Evolutionary conservation across 2,329 filamentous ascomycete species (phyloP).

Genomic region (Elsinoe ampelina): DNA sequence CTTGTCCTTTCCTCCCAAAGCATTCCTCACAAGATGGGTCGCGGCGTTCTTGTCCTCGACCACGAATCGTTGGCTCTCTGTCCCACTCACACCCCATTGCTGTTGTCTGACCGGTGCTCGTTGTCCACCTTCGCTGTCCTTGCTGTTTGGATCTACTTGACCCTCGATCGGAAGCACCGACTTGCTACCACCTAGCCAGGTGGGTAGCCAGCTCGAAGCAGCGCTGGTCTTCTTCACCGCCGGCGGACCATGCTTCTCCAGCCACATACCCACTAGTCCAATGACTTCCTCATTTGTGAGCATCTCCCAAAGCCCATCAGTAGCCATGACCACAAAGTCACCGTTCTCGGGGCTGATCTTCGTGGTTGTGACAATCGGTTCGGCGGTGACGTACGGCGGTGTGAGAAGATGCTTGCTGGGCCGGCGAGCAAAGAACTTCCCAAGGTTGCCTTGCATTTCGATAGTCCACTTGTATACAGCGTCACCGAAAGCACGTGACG

Average conservation of each 20-base stretch:
- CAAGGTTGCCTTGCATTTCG: slow-evolving; percentile 71
- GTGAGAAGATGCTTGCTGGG: slow-evolving; percentile 72
- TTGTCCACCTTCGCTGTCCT: slow-evolving; percentile 51
- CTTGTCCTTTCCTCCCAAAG: slow-evolving; percentile 81
- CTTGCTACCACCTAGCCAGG: slow-evolving; percentile 48
- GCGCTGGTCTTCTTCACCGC: slow-evolving; percentile 19
- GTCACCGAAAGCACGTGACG: slow-evolving; percentile 89
- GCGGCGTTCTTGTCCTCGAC: slow-evolving; percentile 94
- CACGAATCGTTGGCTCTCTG: slow-evolving; percentile 72
- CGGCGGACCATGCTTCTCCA: slow-evolving; percentile 53
- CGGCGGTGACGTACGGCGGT: slow-evolving; percentile 93
- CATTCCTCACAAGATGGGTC: slow-evolving; percentile 90
- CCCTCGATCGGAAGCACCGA: slow-evolving; percentile 67
- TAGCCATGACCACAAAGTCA: slow-evolving; percentile 93
- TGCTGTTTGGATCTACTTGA: slow-evolving; percentile 26
- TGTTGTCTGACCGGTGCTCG: slow-evolving; percentile 77
- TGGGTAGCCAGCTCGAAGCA: slow-evolving; percentile 55
- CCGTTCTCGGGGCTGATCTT: slow-evolving; percentile 81
- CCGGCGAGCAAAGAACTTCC: slow-evolving; percentile 77
- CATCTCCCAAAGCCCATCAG: slow-evolving; percentile 98
- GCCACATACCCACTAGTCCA: slow-evolving; percentile 91
- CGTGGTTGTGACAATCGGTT: slow-evolving; percentile 88
- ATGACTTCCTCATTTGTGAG: slow-evolving; percentile 97
- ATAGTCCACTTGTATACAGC: slow-evolving; percentile 93
- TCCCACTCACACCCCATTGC: slow-evolving; percentile 77